phyloP scores from a whole-genome alignment of 768 basidiomycete species.

The Clitopilus passeckerianus region DNA sequence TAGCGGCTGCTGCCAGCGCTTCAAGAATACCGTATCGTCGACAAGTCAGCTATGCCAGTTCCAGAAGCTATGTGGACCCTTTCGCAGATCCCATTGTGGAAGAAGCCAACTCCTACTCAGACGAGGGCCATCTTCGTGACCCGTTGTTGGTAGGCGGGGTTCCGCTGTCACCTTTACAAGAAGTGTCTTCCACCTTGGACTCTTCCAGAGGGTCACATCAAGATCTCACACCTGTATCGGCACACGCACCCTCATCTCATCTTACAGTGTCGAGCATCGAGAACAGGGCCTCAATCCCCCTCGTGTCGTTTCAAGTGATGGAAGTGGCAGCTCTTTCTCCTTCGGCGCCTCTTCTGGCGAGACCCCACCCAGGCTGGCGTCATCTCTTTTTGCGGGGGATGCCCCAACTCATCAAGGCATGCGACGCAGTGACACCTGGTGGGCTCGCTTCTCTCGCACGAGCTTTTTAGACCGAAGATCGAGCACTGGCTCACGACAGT shows the following conservation, averaged over 20 bases:
- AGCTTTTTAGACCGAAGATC: slow-evolving; percentile 56
- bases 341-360: slow-evolving; percentile 13
- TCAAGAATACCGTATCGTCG: slow-evolving; percentile 20
- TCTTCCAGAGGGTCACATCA: slow-evolving; percentile 16
- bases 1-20: slow-evolving; percentile 12
- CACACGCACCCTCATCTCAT: slow-evolving; percentile 32
- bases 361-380: slow-evolving; percentile 22
- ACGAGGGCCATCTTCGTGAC: background rate
- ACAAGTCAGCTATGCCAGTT: slow-evolving; percentile 34
- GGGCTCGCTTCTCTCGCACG: slow-evolving; percentile 66
- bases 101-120: slow-evolving; percentile 1
- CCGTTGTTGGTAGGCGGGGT: background rate
- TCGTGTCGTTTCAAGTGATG: slow-evolving; percentile 21
- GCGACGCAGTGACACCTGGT: slow-evolving; percentile 72
- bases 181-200: background rate
- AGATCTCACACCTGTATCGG: slow-evolving; percentile 30
- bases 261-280: slow-evolving; percentile 22
- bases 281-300: slow-evolving; percentile 20
- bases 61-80: slow-evolving; percentile 43
- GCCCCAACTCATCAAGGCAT: slow-evolving; percentile 39
- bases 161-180: background rate
- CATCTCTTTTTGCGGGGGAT: slow-evolving; percentile 35
- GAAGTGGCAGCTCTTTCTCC: slow-evolving; percentile 9
- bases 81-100: slow-evolving; percentile 33
- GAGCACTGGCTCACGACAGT: slow-evolving; percentile 31